A percentile compares a stretch with the other conserved stretches of the same genome.
Conservation (phyloP, 2,329 filamentous ascomycete species). For the Penicillium sp. region DNA sequence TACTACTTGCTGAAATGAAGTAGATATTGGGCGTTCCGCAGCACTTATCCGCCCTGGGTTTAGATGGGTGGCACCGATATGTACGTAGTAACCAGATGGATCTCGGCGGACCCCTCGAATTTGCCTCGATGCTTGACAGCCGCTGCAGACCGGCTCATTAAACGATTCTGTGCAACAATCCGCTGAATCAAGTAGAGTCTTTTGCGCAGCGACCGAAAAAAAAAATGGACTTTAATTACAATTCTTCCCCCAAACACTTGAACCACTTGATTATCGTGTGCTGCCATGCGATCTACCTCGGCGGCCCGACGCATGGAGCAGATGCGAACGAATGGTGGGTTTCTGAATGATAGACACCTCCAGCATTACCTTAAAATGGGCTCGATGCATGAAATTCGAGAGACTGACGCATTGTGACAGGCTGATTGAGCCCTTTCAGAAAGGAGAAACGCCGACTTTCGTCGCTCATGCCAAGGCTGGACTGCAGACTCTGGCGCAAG, state of each 20-base stretch:
- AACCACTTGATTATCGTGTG: slow-evolving; percentile 69
- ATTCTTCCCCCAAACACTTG: not conserved
- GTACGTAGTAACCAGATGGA: no score
- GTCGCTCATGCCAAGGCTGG: slow-evolving; percentile 67
- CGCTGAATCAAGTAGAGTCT: no score
- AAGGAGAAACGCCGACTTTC: slow-evolving; percentile 72
- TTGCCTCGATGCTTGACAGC: no score
- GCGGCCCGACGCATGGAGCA: slow-evolving; percentile 48
- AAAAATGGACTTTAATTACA: not conserved
- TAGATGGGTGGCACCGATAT: no score
- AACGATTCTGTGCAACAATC: no score
- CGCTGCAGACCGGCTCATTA: no score
- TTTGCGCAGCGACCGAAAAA: not conserved
- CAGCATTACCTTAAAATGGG: no score
- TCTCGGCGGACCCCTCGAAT: no score
- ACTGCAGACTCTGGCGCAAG: slow-evolving; percentile 46
- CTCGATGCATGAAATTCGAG: not conserved
- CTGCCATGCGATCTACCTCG: slow-evolving; percentile 74
- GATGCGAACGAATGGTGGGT: slow-evolving; percentile 56
- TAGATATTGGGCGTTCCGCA: no score
- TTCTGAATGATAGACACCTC: no score
- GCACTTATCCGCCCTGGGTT: no score
- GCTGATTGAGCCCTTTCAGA: slow-evolving; percentile 71
- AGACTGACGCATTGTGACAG: slow-evolving; percentile 27
- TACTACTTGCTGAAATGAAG: no score